A percentile compares a stretch with the other conserved stretches of the same genome.
phyloP scores from a whole-genome alignment of 768 basidiomycete species.

The Psilocybe subaeruginosa region DNA sequence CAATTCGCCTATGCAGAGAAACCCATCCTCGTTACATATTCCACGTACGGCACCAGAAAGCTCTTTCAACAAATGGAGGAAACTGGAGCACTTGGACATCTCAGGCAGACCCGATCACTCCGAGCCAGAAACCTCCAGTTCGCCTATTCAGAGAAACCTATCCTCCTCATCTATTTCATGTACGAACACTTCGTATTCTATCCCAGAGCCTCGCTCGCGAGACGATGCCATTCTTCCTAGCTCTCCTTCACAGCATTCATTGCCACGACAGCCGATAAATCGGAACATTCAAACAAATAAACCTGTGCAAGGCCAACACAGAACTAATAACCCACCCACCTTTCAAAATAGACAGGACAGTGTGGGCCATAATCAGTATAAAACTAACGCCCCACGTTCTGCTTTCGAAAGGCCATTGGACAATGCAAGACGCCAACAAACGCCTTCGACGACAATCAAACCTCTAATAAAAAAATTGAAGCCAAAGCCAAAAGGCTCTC shows the following conservation, averaged over 20 bases:
- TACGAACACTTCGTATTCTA: not conserved
- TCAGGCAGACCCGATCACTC: not conserved
- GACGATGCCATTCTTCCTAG: not conserved
- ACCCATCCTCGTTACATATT: too few species aligned
- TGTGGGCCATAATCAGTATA: not conserved
- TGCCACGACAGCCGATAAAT: not conserved
- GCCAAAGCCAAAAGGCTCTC: conserved; percentile 28
- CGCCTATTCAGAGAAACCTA: not conserved
- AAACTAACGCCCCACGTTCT: not conserved
- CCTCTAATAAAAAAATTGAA: conserved; percentile 12
- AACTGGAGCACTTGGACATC: not conserved
- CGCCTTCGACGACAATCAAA: not conserved
- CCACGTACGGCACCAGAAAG: not conserved
- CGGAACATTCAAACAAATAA: not conserved
- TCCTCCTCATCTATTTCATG: too few species aligned
- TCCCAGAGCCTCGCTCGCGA: not conserved
- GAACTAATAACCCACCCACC: too few species aligned
- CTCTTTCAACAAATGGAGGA: conserved; percentile 16
- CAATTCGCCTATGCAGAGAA: not conserved
- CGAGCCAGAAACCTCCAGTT: not conserved
- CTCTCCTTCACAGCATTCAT: not conserved
- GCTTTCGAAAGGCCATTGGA: too few species aligned
- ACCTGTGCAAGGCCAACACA: too few species aligned
- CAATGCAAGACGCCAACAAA: not conserved
- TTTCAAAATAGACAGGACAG: not conserved